Conservation (phyloP, 192 early-diverging fungal genomes). For the Coemansia javaensis region DNA sequence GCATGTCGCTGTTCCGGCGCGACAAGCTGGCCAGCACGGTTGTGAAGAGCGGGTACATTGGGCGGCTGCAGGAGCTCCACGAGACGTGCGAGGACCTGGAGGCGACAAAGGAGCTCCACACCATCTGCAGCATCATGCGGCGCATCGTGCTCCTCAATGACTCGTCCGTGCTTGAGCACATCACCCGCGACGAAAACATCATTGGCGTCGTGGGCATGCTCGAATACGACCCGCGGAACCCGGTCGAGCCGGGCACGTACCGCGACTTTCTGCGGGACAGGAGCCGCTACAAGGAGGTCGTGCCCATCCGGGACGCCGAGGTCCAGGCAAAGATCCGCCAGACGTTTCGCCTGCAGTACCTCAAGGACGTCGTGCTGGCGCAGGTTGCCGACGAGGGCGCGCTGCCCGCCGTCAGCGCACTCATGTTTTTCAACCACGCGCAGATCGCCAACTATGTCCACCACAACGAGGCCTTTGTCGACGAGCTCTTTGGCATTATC, state of each 20-base stretch:
- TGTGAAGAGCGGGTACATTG: slow-evolving; percentile 60
- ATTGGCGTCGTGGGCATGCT: slow-evolving; percentile 70
- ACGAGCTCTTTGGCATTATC: slow-evolving; percentile 66
- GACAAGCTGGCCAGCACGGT: slow-evolving; percentile 63
- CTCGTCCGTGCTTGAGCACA: slow-evolving; percentile 62
- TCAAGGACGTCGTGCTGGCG: slow-evolving; percentile 81
- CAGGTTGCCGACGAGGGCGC: slow-evolving; percentile 73
- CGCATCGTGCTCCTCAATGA: slow-evolving; percentile 79
- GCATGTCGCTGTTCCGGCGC: slow-evolving; percentile 55
- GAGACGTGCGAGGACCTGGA: slow-evolving; percentile 83
- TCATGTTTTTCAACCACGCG: slow-evolving; percentile 78
- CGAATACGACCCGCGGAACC: slow-evolving; percentile 81
- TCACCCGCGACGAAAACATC: slow-evolving; percentile 76
- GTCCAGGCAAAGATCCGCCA: slow-evolving; percentile 79
- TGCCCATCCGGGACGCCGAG: slow-evolving; percentile 69
- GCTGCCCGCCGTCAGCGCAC: slow-evolving; percentile 63
- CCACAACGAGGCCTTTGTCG: slow-evolving; percentile 63
- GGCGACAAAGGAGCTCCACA: slow-evolving; percentile 62
- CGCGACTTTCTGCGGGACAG: slow-evolving; percentile 63
- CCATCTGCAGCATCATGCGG: slow-evolving; percentile 68
- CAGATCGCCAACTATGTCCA: slow-evolving; percentile 78
- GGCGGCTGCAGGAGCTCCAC: slow-evolving; percentile 64
- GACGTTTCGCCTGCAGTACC: slow-evolving; percentile 79
- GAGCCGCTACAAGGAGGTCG: slow-evolving; percentile 64
- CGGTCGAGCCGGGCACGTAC: slow-evolving; percentile 65